Base-by-base conservation (phyloP, 2,329 filamentous ascomycete genomes). In the Hypoxylon sp. region DNA sequence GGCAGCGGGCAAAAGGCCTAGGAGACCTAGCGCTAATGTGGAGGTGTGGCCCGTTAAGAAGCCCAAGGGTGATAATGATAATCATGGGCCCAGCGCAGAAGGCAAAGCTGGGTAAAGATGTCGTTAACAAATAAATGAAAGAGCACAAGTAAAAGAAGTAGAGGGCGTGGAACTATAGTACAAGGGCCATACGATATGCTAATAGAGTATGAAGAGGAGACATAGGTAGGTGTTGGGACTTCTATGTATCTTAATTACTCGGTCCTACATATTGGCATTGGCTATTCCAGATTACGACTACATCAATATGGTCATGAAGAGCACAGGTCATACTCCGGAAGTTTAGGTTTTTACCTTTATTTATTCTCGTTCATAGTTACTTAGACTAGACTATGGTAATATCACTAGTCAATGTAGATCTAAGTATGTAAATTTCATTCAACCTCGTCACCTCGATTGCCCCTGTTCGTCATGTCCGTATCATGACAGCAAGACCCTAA, bases 401-500 rank as follows among this genome's bases (percentile, higher is more conserved):
- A 21, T 49, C 17, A 48, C 19, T 5, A 36, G 17, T 19, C 11
- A 14, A 56, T 23, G 6, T 13, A 46, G 14, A 46, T n/a, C 14
- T 49, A 23, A 41, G 17, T 19, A 41, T 41, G 3, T 19, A n/a
- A n/a, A 3, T 10, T 21, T 43, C 3, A 9, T 19, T 19, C 17
- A 11, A 9, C 38, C 7, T 43, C 38, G 10, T 21, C 6, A 21
- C 14, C 46, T 17, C 11, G 23, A 7, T 4, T 17, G 19, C 7
- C 14, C 46, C 25, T 5, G 3, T 30, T 48, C 28, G n/a, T 23
- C 32, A 36, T 28, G 3, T 32, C 13, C 19, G 3, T 23, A 38
- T 56, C 79, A 88, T 13, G 86, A 88, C 10, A 90, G 75, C 49
- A 90, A 73, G 32, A 90, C 87, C 23, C 86, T 81, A 32, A 90